Conservation (phyloP, 148 eudicot species). For the Agrostemma githago region DNA sequence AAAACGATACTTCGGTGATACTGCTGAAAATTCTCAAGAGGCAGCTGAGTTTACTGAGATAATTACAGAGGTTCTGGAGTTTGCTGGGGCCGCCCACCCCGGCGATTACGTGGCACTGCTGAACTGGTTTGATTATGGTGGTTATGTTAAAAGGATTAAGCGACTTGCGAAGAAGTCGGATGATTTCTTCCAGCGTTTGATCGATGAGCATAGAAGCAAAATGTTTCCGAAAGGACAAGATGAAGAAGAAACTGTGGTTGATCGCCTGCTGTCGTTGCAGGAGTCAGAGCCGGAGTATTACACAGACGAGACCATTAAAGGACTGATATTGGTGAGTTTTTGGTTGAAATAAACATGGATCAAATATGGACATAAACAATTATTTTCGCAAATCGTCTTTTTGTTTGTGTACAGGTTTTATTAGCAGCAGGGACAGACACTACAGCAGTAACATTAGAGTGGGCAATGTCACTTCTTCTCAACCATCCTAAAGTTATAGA, state of each 20-base stretch:
- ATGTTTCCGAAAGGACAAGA: not conserved
- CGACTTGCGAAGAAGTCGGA: conserved; percentile 24
- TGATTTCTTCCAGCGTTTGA: conserved; percentile 23
- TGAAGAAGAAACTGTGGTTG: conserved; percentile 36
- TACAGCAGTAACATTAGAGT: conserved; percentile 25
- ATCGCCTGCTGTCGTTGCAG: conserved; percentile 39
- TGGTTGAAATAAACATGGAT: not conserved
- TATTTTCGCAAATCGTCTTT: not conserved
- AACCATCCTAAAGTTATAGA: conserved; percentile 22
- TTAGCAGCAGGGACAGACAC: conserved; percentile 32
- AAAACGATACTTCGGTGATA: conserved; percentile 38
- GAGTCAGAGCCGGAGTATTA: conserved; percentile 47
- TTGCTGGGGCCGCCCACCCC: conserved; percentile 21
- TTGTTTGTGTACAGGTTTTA: conserved; percentile 13
- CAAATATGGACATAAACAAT: not conserved
- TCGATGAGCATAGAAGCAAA: conserved; percentile 32
- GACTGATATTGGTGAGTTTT: conserved; percentile 35
- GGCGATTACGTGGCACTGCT: conserved; percentile 22
- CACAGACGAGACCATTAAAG: conserved; percentile 42
- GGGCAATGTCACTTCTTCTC: conserved; percentile 30
- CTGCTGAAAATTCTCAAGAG: conserved; percentile 23
- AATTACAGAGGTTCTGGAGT: conserved; percentile 20
- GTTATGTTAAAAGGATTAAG: conserved; percentile 23
- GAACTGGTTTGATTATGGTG: conserved; percentile 28
- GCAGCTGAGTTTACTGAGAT: conserved; percentile 25